Percentiles rank a stretch among this genome's conserved stretches.
These are phyloP conservation scores for Xanthoparmelia taractica DNA, from an alignment of 495 filamentous ascomycete species.

Conservation along the genomic window DNA sequence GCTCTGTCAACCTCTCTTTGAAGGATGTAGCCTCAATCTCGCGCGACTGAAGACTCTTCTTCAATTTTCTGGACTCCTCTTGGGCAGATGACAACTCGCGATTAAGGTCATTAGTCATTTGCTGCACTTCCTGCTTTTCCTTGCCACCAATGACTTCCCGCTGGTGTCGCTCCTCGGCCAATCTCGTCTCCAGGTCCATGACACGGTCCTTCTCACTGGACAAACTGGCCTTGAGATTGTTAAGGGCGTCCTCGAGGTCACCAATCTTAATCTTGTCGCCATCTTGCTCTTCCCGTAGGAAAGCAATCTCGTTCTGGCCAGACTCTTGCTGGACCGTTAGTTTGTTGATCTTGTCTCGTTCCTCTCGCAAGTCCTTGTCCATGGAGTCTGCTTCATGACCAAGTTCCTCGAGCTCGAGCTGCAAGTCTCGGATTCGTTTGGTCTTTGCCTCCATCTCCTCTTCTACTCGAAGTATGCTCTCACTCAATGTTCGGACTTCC, in stretches of 20 bases:
- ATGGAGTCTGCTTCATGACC: slow-evolving; percentile 71
- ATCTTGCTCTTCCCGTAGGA: slow-evolving; percentile 95
- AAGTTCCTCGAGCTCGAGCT: slow-evolving; percentile 65
- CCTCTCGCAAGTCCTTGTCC: slow-evolving; percentile 66
- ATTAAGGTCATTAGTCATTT: slow-evolving; percentile 77
- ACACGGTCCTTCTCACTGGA: slow-evolving; percentile 74
- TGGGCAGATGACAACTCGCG: slow-evolving; percentile 69
- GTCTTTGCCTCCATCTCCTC: slow-evolving; percentile 67
- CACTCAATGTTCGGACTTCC: slow-evolving; percentile 85
- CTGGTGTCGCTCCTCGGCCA: slow-evolving; percentile 74
- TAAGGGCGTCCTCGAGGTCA: slow-evolving; percentile 73
- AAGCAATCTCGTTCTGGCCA: slow-evolving; percentile 84
- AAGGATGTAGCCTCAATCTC: slow-evolving; percentile 84
- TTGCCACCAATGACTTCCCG: slow-evolving; percentile 75
- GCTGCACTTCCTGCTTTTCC: slow-evolving; percentile 81
- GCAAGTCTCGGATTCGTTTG: slow-evolving; percentile 62
- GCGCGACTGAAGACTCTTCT: slow-evolving; percentile 69
- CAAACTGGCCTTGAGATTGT: slow-evolving; percentile 61
- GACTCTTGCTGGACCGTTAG: slow-evolving; percentile 87
- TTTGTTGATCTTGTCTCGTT: slow-evolving; percentile 76
- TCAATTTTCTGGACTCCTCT: slow-evolving; percentile 75
- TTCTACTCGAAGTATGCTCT: slow-evolving; percentile 74
- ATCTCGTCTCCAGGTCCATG: slow-evolving; percentile 66
- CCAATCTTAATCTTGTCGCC: slow-evolving; percentile 97
- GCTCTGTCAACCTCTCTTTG: slow-evolving; percentile 79